A percentile compares a stretch with the other conserved stretches of the same genome.
phyloP scores from a whole-genome alignment of 2,329 filamentous ascomycete genomes.

The Diaporthe amygdali region DNA sequence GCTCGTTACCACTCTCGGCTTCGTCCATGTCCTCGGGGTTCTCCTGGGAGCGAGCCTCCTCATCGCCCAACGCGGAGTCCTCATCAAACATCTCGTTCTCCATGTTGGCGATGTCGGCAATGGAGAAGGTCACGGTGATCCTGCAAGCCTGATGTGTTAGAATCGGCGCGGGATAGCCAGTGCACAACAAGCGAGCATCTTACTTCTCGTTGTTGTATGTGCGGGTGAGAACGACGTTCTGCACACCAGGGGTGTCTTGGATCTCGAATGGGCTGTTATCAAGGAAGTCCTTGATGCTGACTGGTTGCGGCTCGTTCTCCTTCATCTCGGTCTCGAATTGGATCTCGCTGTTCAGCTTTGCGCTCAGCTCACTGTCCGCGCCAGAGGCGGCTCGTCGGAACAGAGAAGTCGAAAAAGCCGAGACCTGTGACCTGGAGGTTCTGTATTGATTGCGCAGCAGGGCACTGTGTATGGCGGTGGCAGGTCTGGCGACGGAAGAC shows the following conservation, averaged over 20 bases:
- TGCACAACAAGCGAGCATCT: slow-evolving; percentile 39
- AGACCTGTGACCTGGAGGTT: slow-evolving; percentile 44
- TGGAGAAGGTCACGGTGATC: slow-evolving; percentile 79
- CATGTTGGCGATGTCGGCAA: slow-evolving; percentile 78
- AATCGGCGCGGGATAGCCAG: neutral
- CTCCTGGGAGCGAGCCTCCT: slow-evolving; percentile 61
- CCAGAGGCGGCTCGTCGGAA: slow-evolving; percentile 46
- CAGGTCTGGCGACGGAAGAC: slow-evolving; percentile 53
- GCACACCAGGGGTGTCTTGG: slow-evolving; percentile 80
- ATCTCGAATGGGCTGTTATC: slow-evolving; percentile 85
- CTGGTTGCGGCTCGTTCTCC: slow-evolving; percentile 72
- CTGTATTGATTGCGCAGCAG: slow-evolving; percentile 53
- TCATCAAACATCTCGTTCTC: slow-evolving; percentile 62
- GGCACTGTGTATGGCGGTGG: slow-evolving; percentile 52
- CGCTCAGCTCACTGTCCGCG: slow-evolving; percentile 79
- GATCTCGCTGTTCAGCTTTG: slow-evolving; percentile 82
- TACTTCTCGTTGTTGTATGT: slow-evolving; percentile 89
- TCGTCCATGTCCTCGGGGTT: slow-evolving; percentile 62
- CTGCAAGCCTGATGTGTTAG: slow-evolving; percentile 32
- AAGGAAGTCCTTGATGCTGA: slow-evolving; percentile 85
- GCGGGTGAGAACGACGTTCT: slow-evolving; percentile 85
- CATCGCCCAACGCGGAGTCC: slow-evolving; percentile 59
- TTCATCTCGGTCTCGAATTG: slow-evolving; percentile 84
- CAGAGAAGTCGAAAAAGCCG: slow-evolving; percentile 55
- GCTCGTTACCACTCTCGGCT: slow-evolving; percentile 53